A percentile compares a stretch with the other conserved stretches of the same genome.
phyloP scores from a whole-genome alignment of 371 early-diverging fungal genomes.

The Gilbertella persicaria region DNA sequence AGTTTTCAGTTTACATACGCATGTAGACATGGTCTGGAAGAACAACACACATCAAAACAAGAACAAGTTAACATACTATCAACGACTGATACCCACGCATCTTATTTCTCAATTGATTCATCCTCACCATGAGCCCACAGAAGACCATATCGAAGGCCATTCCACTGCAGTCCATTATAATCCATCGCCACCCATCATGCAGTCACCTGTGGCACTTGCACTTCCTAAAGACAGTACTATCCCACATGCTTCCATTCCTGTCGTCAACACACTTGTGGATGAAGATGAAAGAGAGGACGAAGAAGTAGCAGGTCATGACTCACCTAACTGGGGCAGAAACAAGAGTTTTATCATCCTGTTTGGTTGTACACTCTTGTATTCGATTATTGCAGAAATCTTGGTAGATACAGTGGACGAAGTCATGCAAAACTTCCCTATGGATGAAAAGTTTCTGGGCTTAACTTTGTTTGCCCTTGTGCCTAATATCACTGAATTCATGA shows the following conservation, averaged over 20 bases:
- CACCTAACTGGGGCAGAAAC: slow-evolving; percentile 88
- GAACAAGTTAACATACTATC: slow-evolving; percentile 26
- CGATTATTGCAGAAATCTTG: slow-evolving; percentile 86
- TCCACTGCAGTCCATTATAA: slow-evolving; percentile 2
- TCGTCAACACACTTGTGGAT: no score
- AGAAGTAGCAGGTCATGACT: slow-evolving; percentile 82
- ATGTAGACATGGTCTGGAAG: slow-evolving; percentile 88
- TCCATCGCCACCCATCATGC: not conserved
- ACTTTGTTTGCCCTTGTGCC: slow-evolving; percentile 94
- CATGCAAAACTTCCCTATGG: slow-evolving; percentile 62
- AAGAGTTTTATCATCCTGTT: slow-evolving; percentile 83
- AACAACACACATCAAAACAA: slow-evolving; percentile 27
- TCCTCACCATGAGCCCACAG: not conserved
- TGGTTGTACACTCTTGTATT: slow-evolving; percentile 82
- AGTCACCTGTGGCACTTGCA: no score
- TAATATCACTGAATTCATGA: slow-evolving; percentile 96
- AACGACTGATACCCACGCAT: slow-evolving; percentile 41
- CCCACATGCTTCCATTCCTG: no score
- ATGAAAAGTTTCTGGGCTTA: slow-evolving; percentile 89
- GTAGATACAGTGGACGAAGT: slow-evolving; percentile 79
- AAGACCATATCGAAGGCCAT: not conserved
- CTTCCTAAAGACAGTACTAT: no score
- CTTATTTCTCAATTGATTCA: slow-evolving; percentile 47
- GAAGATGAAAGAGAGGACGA: slow-evolving; percentile 61
- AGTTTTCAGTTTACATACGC: slow-evolving; percentile 92